Conservation (phyloP, 306 rosid species). For the Spatholobus suberectus region DNA sequence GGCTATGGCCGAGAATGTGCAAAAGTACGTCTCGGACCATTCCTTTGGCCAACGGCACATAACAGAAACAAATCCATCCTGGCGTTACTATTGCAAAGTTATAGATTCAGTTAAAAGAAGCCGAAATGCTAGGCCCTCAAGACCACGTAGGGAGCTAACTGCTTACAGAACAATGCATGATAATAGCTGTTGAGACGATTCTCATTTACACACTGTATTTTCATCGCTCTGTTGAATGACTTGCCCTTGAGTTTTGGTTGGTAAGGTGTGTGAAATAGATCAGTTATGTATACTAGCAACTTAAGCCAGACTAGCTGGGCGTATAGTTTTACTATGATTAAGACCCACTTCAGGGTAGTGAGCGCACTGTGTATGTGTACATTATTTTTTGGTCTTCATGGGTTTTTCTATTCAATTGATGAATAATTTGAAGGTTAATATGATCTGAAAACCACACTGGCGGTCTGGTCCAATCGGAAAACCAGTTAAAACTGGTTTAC, state of each 20-base stretch:
- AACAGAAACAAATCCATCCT: conserved; percentile 56
- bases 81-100: conserved; percentile 61
- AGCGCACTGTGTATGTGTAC: neutral
- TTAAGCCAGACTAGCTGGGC: neutral
- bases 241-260: neutral
- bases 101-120: conserved; percentile 22
- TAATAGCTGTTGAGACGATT: neutral
- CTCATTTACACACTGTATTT: neutral
- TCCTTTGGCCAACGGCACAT: conserved; percentile 83
- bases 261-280: neutral
- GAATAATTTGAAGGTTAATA: no score
- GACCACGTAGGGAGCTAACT: neutral
- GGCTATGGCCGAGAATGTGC: conserved; percentile 68
- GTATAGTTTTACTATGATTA: neutral
- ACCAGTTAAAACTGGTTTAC: no score
- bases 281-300: neutral
- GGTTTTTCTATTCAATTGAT: no score
- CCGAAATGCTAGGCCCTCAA: neutral
- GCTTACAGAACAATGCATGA: conserved; percentile 8
- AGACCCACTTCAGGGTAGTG: neutral
- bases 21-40: conserved; percentile 60
- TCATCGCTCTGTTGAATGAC: neutral
- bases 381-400: neutral
- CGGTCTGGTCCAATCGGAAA: no score
- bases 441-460: no score